These are phyloP conservation scores for Jamesozyma jinghongensis DNA, from an alignment of 805 yeast genomes.

Conservation along the genomic window DNA sequence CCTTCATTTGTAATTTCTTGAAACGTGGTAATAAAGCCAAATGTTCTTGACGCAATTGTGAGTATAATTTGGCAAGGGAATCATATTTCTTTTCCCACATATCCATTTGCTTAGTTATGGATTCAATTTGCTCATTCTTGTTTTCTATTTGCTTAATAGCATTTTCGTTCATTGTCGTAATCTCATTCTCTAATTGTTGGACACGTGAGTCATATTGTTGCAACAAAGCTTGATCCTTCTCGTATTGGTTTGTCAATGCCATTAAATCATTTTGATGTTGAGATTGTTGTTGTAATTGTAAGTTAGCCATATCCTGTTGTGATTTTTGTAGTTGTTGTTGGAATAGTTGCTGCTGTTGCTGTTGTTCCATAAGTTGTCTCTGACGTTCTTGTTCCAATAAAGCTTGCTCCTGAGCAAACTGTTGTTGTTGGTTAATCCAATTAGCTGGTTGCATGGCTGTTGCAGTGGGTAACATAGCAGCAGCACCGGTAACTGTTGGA, in stretches of 20 bases:
- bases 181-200: constrained; percentile 67
- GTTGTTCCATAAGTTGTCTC: constrained; percentile 52
- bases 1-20: constrained; percentile 77
- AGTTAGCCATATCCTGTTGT: constrained; percentile 54
- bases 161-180: constrained; percentile 48
- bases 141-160: constrained; percentile 66
- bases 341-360: constrained; percentile 47
- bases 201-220: constrained; percentile 85
- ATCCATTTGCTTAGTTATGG: constrained; percentile 62
- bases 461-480: constrained; percentile 33
- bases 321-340: constrained; percentile 65
- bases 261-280: constrained; percentile 73
- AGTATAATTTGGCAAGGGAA: constrained; percentile 77
- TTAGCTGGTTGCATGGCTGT: constrained; percentile 17
- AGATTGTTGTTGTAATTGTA: constrained; percentile 47
- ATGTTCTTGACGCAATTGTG: constrained; percentile 89
- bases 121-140: constrained; percentile 62
- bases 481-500: constrained; percentile 16
- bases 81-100: constrained; percentile 85
- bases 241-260: constrained; percentile 69
- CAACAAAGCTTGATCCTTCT: constrained; percentile 72
- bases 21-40: constrained; percentile 65
- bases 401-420: constrained; percentile 58
- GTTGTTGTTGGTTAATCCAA: constrained; percentile 37
- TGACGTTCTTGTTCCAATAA: constrained; percentile 63